A percentile compares a stretch with the other conserved stretches of the same genome.
phyloP scores from a whole-genome alignment of 2,329 filamentous ascomycete species.

The Sporothrix pseudoabietina region DNA sequence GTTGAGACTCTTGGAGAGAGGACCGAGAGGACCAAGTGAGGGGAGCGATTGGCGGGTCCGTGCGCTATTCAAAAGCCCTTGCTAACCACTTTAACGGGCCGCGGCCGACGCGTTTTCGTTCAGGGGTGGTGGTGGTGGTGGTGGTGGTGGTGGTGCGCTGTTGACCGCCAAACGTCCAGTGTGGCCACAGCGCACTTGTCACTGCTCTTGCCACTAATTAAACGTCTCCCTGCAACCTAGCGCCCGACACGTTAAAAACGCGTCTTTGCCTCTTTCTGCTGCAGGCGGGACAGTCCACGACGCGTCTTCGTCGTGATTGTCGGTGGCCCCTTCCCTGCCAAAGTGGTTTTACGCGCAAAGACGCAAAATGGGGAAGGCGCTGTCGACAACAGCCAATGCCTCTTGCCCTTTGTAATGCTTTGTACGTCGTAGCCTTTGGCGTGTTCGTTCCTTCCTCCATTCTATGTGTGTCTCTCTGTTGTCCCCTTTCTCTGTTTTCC shows the following conservation, averaged over 20 bases:
- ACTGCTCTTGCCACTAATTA: not conserved
- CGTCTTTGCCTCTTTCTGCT: conserved; percentile 17
- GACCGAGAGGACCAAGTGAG: not conserved
- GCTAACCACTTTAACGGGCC: conserved; percentile 20
- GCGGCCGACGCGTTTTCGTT: conserved; percentile 20
- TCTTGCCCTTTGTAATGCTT: conserved; percentile 19
- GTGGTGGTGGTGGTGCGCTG: no score
- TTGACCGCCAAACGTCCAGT: not conserved
- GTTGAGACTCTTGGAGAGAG: not conserved
- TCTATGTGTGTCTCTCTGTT: not conserved
- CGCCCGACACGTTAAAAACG: conserved; percentile 31
- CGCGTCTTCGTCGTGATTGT: conserved; percentile 28
- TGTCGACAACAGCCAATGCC: conserved; percentile 24
- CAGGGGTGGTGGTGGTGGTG: not conserved
- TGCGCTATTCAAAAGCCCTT: not conserved
- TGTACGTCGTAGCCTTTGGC: not conserved
- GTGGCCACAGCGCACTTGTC: not conserved
- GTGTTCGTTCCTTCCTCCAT: not conserved
- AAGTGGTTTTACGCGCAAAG: not conserved
- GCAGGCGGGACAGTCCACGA: conserved; percentile 15
- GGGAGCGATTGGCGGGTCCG: conserved; percentile 4
- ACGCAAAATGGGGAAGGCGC: conserved; percentile 29
- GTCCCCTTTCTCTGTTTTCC: not conserved
- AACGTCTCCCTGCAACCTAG: conserved; percentile 5
- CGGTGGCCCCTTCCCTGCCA: conserved; percentile 11